phyloP scores from a whole-genome alignment of 805 yeast species.

The Metschnikowia arizonensis region DNA sequence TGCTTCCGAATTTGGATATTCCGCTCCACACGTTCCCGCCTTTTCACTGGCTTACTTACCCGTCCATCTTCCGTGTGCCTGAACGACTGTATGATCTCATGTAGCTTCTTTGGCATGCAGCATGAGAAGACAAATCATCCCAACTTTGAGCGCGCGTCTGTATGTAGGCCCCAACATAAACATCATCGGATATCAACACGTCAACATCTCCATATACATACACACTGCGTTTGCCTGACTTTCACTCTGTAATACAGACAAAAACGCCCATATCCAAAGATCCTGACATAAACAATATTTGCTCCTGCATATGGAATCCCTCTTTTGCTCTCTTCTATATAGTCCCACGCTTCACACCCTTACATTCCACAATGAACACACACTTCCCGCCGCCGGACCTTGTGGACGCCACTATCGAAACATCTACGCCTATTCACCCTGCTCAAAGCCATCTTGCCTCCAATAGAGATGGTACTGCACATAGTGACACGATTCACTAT shows the following conservation, averaged over 20 bases:
- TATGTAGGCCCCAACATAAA: not conserved
- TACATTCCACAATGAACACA: not conserved
- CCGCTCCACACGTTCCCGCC: not conserved
- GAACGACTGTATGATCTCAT: conserved; percentile 10
- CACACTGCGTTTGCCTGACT: not conserved
- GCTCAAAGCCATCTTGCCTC: conserved; percentile 2
- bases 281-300: too few species aligned
- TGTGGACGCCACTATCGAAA: conserved; percentile 11
- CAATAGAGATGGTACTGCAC: not conserved
- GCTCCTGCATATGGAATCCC: not conserved
- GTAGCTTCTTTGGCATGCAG: not conserved
- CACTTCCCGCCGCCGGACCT: conserved; percentile 10
- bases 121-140: not conserved
- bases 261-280: too few species aligned
- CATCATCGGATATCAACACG: conserved; percentile 2
- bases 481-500: not conserved
- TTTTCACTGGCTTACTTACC: not conserved
- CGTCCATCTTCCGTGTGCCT: conserved; percentile 7
- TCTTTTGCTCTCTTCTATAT: not conserved
- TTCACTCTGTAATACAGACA: not conserved
- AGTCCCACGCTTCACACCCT: not conserved
- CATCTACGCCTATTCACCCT: conserved; percentile 21
- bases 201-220: not conserved
- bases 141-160: not conserved
- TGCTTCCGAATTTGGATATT: too few species aligned